Conservation (phyloP, 108 stramenopile genomes). For the Nitzschia sp. region DNA sequence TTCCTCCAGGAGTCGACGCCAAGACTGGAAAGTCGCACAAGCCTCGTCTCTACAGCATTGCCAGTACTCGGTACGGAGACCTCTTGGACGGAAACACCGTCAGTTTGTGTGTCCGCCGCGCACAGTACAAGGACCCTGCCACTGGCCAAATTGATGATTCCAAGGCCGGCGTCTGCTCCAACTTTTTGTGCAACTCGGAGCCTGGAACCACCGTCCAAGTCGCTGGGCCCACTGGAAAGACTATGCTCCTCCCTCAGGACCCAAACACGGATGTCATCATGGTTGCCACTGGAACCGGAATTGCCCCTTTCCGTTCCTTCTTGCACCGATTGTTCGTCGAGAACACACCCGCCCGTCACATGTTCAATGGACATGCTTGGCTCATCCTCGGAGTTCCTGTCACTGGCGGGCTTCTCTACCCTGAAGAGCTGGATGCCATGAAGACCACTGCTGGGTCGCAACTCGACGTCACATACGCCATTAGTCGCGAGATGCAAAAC, state of each 20-base stretch:
- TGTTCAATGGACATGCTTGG: slow-evolving; percentile 74
- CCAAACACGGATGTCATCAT: slow-evolving; percentile 76
- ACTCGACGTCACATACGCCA: slow-evolving; percentile 71
- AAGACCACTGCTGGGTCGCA: slow-evolving; percentile 21
- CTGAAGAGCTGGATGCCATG: slow-evolving; percentile 77
- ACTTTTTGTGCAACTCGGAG: slow-evolving; percentile 66
- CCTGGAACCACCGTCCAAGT: slow-evolving; percentile 64
- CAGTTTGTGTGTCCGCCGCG: slow-evolving; percentile 82
- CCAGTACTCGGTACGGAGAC: slow-evolving; percentile 85
- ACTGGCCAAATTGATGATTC: slow-evolving; percentile 58
- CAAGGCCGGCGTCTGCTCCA: slow-evolving; percentile 77
- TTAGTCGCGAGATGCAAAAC: slow-evolving; percentile 80
- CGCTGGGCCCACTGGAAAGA: slow-evolving; percentile 86
- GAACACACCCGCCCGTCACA: slow-evolving; percentile 76
- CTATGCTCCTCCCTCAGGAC: slow-evolving; percentile 81
- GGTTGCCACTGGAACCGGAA: slow-evolving; percentile 89
- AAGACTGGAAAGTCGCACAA: slow-evolving; percentile 61
- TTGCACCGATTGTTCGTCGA: slow-evolving; percentile 84
- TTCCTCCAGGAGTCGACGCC: slow-evolving; percentile 67
- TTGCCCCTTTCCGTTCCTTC: slow-evolving; percentile 86
- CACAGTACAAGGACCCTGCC: slow-evolving; percentile 71
- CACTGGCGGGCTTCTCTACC: slow-evolving; percentile 74
- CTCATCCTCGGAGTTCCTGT: slow-evolving; percentile 80
- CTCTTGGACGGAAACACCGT: slow-evolving; percentile 74
- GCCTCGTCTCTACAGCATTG: slow-evolving; percentile 85